phyloP scores from a whole-genome alignment of 1,139 yeast species.

The Kluyveromyces marxianus region DNA sequence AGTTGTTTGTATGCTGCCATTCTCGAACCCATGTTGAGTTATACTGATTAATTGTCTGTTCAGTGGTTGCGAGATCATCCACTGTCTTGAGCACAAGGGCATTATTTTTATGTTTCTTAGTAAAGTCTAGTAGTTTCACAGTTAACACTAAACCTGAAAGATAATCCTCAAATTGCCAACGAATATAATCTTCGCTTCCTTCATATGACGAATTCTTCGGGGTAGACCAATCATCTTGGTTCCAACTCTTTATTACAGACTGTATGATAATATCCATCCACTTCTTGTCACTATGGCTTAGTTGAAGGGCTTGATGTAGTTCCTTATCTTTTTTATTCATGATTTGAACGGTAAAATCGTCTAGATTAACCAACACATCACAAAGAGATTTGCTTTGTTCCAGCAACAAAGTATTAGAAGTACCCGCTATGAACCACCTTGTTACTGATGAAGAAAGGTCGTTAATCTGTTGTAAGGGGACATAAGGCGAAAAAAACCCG shows the following conservation, averaged over 20 bases:
- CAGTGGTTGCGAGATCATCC: slow-evolving; percentile 17
- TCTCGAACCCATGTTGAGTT: slow-evolving; percentile 47
- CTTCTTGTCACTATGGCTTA: slow-evolving; percentile 62
- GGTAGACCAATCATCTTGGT: slow-evolving; percentile 36
- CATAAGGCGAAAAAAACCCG: slow-evolving; percentile 85
- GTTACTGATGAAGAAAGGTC: slow-evolving; percentile 55
- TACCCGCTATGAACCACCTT: slow-evolving; percentile 69
- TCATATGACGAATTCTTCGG: slow-evolving; percentile 44
- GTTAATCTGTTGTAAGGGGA: slow-evolving; percentile 83
- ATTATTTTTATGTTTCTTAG: slow-evolving; percentile 34
- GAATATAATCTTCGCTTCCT: slow-evolving; percentile 86
- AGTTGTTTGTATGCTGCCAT: slow-evolving; percentile 68
- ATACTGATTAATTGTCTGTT: slow-evolving; percentile 44
- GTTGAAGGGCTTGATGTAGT: slow-evolving; percentile 38
- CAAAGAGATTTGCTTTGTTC: slow-evolving; percentile 54
- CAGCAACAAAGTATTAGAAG: slow-evolving; percentile 74
- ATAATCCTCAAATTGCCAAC: slow-evolving; percentile 87
- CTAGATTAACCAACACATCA: slow-evolving; percentile 52
- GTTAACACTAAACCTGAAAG: slow-evolving; percentile 67
- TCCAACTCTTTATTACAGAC: slow-evolving; percentile 32
- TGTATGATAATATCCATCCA: slow-evolving; percentile 44
- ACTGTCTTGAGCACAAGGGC: slow-evolving; percentile 26
- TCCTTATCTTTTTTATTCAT: slow-evolving; percentile 31
- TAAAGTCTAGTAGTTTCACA: slow-evolving; percentile 59
- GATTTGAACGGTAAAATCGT: slow-evolving; percentile 42